These are phyloP conservation scores for Drechslera avenae DNA, from an alignment of 2,329 filamentous ascomycete species.

Conservation along the genomic window DNA sequence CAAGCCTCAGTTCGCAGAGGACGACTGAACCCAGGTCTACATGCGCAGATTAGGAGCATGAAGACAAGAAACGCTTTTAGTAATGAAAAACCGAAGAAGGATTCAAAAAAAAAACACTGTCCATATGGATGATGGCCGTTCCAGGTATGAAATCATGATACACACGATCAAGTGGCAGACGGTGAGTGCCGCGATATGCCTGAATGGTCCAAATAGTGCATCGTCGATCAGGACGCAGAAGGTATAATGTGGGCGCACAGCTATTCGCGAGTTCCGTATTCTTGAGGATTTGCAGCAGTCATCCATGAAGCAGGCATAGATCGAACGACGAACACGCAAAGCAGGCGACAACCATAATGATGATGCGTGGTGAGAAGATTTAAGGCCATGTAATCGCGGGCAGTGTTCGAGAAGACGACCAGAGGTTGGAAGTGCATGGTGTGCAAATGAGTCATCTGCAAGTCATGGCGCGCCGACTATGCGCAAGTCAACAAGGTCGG, in stretches of 20 bases:
- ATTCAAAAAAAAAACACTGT: not conserved
- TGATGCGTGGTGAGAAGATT: slow-evolving; percentile 2
- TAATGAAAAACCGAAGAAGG: not conserved
- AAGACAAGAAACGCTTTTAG: slow-evolving; percentile 16
- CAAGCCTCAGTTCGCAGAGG: not conserved
- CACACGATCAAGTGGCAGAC: slow-evolving; percentile 1
- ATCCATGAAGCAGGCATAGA: slow-evolving; percentile 16
- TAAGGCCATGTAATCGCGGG: slow-evolving; percentile 8
- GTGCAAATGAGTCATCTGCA: slow-evolving; percentile 29
- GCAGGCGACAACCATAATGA: slow-evolving; percentile 11
- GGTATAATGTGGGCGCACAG: slow-evolving; percentile 1
- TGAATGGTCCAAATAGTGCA: not conserved
- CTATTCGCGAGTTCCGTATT: not conserved
- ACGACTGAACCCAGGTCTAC: not conserved
- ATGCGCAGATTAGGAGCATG: slow-evolving; percentile 8
- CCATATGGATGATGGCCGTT: slow-evolving; percentile 2
- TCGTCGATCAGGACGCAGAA: slow-evolving; percentile 1
- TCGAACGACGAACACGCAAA: slow-evolving; percentile 22
- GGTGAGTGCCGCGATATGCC: not conserved
- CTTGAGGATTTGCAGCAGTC: slow-evolving; percentile 9
- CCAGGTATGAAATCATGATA: slow-evolving; percentile 1
- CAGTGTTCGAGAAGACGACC: slow-evolving; percentile 7
- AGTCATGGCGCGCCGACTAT: slow-evolving; percentile 22
- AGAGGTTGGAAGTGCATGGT: slow-evolving; percentile 15
- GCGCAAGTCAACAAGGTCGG: slow-evolving; percentile 30